phyloP scores from a whole-genome alignment of 192 early-diverging fungal genomes.

The Funneliformis geosporum region DNA sequence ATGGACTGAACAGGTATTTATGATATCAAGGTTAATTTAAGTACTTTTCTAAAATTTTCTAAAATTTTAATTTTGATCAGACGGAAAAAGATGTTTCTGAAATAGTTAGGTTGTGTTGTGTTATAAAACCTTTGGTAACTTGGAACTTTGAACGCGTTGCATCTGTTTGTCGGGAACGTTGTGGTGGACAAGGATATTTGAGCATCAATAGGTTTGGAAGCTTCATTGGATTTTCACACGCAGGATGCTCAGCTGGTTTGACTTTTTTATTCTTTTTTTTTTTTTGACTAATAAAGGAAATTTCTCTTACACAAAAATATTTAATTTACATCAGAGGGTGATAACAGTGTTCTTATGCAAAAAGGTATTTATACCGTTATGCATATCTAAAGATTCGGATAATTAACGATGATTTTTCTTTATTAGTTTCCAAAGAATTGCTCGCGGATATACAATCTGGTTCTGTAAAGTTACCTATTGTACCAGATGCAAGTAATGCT shows the following conservation, averaged over 20 bases:
- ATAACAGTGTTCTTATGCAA: slow-evolving; percentile 75
- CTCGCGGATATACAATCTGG: slow-evolving; percentile 56
- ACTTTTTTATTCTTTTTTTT: neutral
- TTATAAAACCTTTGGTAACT: slow-evolving; percentile 74
- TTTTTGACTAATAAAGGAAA: neutral
- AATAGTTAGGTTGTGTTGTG: slow-evolving; percentile 71
- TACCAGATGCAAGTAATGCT: slow-evolving; percentile 44
- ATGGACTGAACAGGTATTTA: slow-evolving; percentile 47
- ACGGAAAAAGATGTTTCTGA: slow-evolving; percentile 54
- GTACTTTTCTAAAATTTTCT: slow-evolving; percentile 1
- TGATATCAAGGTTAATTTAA: neutral
- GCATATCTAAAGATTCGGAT: neutral
- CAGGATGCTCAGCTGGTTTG: slow-evolving; percentile 69
- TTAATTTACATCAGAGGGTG: slow-evolving; percentile 49
- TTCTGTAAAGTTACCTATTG: slow-evolving; percentile 40
- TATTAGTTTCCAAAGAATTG: slow-evolving; percentile 66
- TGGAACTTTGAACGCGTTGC: slow-evolving; percentile 74
- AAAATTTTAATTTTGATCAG: slow-evolving; percentile 38
- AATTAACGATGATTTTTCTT: neutral
- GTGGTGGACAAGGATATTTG: slow-evolving; percentile 77
- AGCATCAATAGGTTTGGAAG: slow-evolving; percentile 63
- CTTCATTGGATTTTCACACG: slow-evolving; percentile 72
- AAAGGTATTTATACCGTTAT: slow-evolving; percentile 43
- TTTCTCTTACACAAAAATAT: neutral
- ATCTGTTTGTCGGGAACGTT: slow-evolving; percentile 70